A percentile compares a stretch with the other conserved stretches of the same genome.
Conservation (phyloP, 257 asterid genomes). For the Dorcoceras hygrometricum region DNA sequence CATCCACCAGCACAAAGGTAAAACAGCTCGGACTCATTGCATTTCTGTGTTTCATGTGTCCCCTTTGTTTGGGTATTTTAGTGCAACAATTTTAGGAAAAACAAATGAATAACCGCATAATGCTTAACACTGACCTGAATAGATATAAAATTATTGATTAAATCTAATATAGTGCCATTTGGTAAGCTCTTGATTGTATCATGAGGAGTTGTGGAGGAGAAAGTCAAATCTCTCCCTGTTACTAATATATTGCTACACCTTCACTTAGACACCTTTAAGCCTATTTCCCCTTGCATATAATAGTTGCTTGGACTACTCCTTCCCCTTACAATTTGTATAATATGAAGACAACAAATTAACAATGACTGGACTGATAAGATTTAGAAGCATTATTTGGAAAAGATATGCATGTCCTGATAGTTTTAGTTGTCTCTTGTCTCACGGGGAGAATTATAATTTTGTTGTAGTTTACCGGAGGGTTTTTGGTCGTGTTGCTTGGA, state of each 20-base stretch:
- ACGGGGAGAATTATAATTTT: no score
- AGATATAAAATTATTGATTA: neutral
- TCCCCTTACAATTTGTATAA: no score
- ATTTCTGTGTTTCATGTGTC: neutral
- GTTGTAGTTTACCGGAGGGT: neutral
- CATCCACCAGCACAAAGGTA: constrained; percentile 75
- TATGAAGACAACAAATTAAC: neutral
- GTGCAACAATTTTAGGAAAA: neutral
- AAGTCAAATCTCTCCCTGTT: neutral
- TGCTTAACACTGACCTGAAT: neutral
- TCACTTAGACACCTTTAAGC: neutral
- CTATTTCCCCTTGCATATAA: neutral
- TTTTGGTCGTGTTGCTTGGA: neutral
- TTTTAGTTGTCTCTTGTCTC: neutral
- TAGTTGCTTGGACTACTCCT: neutral
- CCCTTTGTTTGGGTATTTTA: neutral
- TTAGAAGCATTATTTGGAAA: neutral
- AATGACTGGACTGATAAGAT: no score
- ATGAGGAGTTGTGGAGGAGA: neutral
- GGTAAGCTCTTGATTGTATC: neutral
- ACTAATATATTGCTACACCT: neutral
- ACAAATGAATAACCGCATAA: neutral
- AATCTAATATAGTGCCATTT: neutral
- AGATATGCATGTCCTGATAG: neutral
- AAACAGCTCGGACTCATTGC: neutral